Base-by-base conservation (phyloP, 2,329 filamentous ascomycete species). In the Teratosphaeria pseudoeucalypti region DNA sequence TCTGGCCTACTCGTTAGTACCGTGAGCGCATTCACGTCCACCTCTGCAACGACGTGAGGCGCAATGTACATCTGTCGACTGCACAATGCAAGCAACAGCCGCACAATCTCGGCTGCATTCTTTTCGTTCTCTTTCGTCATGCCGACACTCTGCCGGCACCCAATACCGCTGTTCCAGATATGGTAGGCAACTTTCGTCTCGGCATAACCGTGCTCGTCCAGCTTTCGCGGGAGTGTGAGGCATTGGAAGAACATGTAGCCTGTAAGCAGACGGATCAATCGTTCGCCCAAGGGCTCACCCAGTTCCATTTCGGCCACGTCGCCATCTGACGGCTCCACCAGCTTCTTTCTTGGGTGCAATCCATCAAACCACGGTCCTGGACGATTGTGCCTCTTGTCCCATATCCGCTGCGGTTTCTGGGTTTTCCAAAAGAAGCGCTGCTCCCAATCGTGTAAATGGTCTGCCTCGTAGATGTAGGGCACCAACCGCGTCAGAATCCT, bases 151-250 rank as follows among this genome's bases (percentile, higher is more conserved):
- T 88, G 89, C 73, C 96, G 95, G 78, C 92, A 97, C 14, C 94
- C 94, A 34, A 99, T 92, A 55, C 94, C 94, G 70, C 90, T 97
- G 76, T 96, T 91, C 94, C 94, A 99, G 71, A 99, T 97, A 58
- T 90, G 88, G 75, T 94, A 96, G 7, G 87, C 88, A 59, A 96
- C 88, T 72, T 94, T 66, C 19, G 64, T 59, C 34, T 69, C 65
- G 3, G 66, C 62, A 10, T 58, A 59, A 10, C 67, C 68, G n/a
- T 68, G 56, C 2, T 61, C 63, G 52, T 67, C 63, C n/a, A 65
- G 34, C 58, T 64, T 65, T 52, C 61, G 64, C 10, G 92, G 89
- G 16, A 96, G 82, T 0, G 92, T 96, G 68, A 99, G 88, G 58
- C 91, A 89, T 9, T 88, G 86, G 72, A 90, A 96, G 81, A 99